phyloP scores from a whole-genome alignment of 1,284 basidiomycete genomes.

The Mycena citricolor region DNA sequence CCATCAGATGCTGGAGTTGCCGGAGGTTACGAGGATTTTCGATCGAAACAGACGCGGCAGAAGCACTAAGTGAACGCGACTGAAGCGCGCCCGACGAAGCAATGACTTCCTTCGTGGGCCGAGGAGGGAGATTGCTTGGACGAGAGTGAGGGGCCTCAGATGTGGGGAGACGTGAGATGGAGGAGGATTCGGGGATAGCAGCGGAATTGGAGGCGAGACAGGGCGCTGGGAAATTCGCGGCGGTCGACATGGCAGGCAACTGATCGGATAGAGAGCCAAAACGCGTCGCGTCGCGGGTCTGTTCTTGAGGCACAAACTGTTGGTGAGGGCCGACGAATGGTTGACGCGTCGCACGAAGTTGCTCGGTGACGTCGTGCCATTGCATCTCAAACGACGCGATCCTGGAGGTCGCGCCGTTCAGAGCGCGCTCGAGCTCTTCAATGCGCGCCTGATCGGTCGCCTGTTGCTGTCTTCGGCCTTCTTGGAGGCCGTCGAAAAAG shows the following conservation, averaged over 20 bases:
- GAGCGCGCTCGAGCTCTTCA: conserved; percentile 33
- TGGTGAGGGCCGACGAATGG: no score
- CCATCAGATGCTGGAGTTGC: conserved; percentile 42
- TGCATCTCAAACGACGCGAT: conserved; percentile 2
- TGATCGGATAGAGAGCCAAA: not conserved
- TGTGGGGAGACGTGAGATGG: not conserved
- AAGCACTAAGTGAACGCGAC: conserved; percentile 7
- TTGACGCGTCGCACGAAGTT: not conserved
- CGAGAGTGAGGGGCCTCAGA: not conserved
- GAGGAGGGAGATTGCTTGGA: conserved; percentile 5
- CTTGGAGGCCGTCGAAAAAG: conserved; percentile 31
- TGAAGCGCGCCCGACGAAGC: conserved; percentile 4
- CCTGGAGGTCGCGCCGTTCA: conserved; percentile 25
- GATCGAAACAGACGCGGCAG: not conserved
- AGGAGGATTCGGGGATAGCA: not conserved
- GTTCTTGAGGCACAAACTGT: no score
- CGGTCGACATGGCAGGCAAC: not conserved
- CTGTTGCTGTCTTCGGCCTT: conserved; percentile 29
- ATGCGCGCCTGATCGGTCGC: conserved; percentile 26
- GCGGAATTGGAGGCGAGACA: not conserved
- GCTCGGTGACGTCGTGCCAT: conserved; percentile 2
- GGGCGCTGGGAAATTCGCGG: conserved; percentile 8
- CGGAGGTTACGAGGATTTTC: conserved; percentile 35
- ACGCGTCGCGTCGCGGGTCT: no score
- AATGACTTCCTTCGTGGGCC: conserved; percentile 15